These are phyloP conservation scores for Ceratocystis colombiana DNA, from an alignment of 2,329 filamentous ascomycete species.

Conservation along the genomic window DNA sequence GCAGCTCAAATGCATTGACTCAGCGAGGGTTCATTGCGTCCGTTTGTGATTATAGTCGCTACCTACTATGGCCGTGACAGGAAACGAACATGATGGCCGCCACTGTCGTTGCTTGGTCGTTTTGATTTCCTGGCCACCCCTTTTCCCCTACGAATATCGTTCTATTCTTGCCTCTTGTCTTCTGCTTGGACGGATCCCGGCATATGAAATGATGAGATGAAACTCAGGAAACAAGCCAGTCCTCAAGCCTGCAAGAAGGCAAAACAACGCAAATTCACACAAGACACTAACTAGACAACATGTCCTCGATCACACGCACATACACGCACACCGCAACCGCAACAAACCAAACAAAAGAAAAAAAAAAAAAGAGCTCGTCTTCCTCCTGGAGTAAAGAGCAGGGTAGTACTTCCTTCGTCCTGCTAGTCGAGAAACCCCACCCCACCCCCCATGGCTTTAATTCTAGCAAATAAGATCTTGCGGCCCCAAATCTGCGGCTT, in stretches of 20 bases:
- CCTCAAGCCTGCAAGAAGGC: background rate
- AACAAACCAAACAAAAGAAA: constrained; percentile 3
- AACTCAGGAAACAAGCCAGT: background rate
- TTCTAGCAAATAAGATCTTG: constrained; percentile 1
- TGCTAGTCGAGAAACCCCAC: background rate
- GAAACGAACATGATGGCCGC: background rate
- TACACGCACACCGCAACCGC: background rate
- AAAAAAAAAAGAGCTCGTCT: background rate
- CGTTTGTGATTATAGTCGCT: background rate
- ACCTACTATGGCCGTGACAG: background rate
- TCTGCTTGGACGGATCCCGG: background rate
- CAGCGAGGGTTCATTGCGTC: too few species aligned
- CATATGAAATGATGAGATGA: constrained; percentile 10
- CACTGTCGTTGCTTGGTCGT: background rate
- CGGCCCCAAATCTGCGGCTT: constrained; percentile 8
- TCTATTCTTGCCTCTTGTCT: constrained; percentile 7
- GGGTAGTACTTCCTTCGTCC: background rate
- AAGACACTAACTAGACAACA: too few species aligned
- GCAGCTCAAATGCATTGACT: too few species aligned
- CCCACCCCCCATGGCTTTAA: background rate
- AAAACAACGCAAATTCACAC: constrained; percentile 1
- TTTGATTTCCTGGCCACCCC: background rate
- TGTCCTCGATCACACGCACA: background rate
- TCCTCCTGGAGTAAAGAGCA: background rate
- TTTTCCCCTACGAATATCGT: background rate